Conservation (phyloP, 1,139 yeast genomes). For the Candida anutae region DNA sequence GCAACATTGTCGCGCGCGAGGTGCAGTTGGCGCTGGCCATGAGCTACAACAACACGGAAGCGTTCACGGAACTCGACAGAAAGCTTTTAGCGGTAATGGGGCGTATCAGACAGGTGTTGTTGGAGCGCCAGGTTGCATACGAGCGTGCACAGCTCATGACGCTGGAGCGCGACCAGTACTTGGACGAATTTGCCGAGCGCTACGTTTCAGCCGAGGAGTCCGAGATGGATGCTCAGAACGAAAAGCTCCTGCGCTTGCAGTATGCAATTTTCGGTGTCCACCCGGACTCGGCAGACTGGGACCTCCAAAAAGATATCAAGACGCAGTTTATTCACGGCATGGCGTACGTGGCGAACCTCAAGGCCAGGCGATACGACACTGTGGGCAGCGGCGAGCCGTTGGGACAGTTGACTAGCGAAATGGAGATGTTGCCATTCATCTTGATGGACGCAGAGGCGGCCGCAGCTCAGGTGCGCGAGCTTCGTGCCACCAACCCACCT, state of each 20-base stretch:
- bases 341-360: constrained; percentile 57
- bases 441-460: constrained; percentile 44
- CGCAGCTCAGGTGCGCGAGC: constrained; percentile 40
- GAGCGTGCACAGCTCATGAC: constrained; percentile 51
- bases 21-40: constrained; percentile 35
- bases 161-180: constrained; percentile 37
- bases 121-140: constrained; percentile 76
- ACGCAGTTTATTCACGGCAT: constrained; percentile 58
- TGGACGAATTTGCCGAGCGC: constrained; percentile 48
- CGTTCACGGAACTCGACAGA: constrained; percentile 24
- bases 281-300: constrained; percentile 38
- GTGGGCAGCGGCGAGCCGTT: too few species aligned
- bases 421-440: constrained; percentile 40
- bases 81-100: constrained; percentile 33
- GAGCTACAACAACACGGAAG: constrained; percentile 18
- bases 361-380: constrained; percentile 41
- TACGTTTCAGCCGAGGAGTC: constrained; percentile 53
- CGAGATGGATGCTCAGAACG: constrained; percentile 55
- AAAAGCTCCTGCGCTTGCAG: constrained; percentile 69
- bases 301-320: constrained; percentile 44
- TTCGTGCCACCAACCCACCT: too few species aligned
- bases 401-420: too few species aligned
- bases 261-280: constrained; percentile 74
- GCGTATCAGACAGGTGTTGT: constrained; percentile 75
- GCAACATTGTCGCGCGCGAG: constrained; percentile 77